Evolutionary conservation across 371 early-diverging fungal species (phyloP).

Genomic region (Apophysomyces variabilis): DNA sequence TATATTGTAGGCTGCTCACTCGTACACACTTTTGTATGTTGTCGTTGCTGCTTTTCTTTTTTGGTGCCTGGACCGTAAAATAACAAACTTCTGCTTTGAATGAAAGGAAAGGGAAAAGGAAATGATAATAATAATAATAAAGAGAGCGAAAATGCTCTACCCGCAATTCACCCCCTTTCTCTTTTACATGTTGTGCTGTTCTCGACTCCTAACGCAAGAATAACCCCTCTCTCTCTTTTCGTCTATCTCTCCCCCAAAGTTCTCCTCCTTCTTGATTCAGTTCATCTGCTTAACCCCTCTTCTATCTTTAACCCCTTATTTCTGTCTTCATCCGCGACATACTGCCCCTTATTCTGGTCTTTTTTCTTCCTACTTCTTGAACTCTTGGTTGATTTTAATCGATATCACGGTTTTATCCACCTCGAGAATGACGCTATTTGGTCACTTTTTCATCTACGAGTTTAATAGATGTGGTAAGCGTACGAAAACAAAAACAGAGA

Average conservation of each 20-base stretch:
- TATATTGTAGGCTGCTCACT: too few species aligned
- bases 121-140: neutral
- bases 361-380: too few species aligned
- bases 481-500: too few species aligned
- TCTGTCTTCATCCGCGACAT: neutral
- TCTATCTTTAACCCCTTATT: neutral
- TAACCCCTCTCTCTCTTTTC: neutral
- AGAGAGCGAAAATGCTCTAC: neutral
- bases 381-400: too few species aligned
- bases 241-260: neutral
- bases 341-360: neutral
- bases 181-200: neutral
- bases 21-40: too few species aligned
- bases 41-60: neutral
- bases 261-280: neutral
- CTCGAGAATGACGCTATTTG: too few species aligned
- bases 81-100: neutral
- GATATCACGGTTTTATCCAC: too few species aligned
- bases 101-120: conserved; percentile 7
- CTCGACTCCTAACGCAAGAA: conserved; percentile 1
- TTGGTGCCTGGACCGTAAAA: neutral
- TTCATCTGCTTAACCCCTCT: neutral
- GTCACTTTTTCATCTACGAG: too few species aligned
- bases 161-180: neutral
- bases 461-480: too few species aligned